Percentiles rank a stretch among this genome's conserved stretches.
Evolutionary conservation across 441 rosid genomes (phyloP).

Genomic region (Pelargonium citronellum): DNA sequence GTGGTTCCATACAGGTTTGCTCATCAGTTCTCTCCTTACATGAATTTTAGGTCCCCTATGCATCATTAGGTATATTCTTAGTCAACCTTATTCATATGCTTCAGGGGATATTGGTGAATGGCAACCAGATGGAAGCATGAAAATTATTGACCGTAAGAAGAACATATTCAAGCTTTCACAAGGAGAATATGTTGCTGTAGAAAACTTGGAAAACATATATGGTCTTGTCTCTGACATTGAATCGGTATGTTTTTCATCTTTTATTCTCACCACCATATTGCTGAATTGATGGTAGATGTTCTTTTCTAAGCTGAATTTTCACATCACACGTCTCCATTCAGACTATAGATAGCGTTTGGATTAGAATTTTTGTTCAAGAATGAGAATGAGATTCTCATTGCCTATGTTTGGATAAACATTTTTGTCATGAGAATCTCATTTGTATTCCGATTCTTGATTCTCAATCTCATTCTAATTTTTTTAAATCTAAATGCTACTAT

Average conservation of each 20-base stretch:
- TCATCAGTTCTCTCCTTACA: slow-evolving; percentile 9
- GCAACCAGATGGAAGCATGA: slow-evolving; percentile 95
- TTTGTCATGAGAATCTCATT: no score
- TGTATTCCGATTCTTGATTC: no score
- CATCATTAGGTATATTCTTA: slow-evolving; percentile 1
- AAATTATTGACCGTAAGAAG: slow-evolving; percentile 82
- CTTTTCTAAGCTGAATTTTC: neutral
- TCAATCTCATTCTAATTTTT: no score
- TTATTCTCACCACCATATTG: neutral
- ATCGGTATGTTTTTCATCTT: slow-evolving; percentile 38
- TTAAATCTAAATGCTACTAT: no score
- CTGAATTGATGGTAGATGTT: neutral
- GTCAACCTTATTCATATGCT: slow-evolving; percentile 19
- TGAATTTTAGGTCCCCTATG: neutral
- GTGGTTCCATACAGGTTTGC: slow-evolving; percentile 90
- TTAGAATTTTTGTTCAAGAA: no score
- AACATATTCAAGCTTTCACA: slow-evolving; percentile 96
- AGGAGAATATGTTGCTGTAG: slow-evolving; percentile 97
- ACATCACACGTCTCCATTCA: no score
- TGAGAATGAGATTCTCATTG: no score
- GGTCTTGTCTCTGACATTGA: slow-evolving; percentile 54
- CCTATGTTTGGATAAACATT: no score
- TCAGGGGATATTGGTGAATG: slow-evolving; percentile 96
- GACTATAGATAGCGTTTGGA: no score
- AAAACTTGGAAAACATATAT: slow-evolving; percentile 75